phyloP scores from a whole-genome alignment of 805 yeast species.

The Ogataea thermomethanolica region DNA sequence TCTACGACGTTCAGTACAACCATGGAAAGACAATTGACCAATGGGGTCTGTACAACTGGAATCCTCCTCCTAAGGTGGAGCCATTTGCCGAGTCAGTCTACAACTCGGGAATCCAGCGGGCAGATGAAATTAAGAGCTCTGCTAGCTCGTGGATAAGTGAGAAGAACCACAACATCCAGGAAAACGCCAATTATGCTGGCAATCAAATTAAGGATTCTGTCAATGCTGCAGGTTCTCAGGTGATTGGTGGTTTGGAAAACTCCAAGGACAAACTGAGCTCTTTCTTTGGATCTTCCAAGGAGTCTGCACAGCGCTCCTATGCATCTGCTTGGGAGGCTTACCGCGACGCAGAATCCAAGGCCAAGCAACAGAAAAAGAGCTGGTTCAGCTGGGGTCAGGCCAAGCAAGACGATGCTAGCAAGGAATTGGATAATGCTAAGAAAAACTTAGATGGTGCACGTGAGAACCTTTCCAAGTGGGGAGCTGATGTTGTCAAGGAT shows the following conservation, averaged over 20 bases:
- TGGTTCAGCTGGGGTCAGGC: constrained; percentile 40
- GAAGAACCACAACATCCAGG: constrained; percentile 17
- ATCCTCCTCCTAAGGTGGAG: constrained; percentile 22
- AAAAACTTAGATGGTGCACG: constrained; percentile 35
- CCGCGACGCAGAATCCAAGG: constrained; percentile 33
- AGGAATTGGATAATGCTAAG: constrained; percentile 35
- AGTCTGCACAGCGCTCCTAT: constrained; percentile 25
- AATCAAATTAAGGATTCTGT: constrained; percentile 11
- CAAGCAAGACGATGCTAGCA: constrained; percentile 34
- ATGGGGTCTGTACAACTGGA: constrained; percentile 29
- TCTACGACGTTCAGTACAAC: constrained; percentile 28
- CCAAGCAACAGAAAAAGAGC: constrained; percentile 30
- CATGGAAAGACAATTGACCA: constrained; percentile 25
- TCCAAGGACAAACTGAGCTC: constrained; percentile 16
- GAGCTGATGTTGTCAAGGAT: constrained; percentile 21
- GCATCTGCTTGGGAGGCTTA: constrained; percentile 25
- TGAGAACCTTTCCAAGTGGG: constrained; percentile 22
- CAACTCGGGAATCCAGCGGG: constrained; percentile 18
- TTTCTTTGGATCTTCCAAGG: constrained; percentile 20
- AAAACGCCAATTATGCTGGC: constrained; percentile 11
- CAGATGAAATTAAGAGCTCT: constrained; percentile 20
- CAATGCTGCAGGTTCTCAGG: constrained; percentile 14
- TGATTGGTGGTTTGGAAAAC: constrained; percentile 13
- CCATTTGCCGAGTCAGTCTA: constrained; percentile 12
- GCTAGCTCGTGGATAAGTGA: constrained; percentile 23